Base-by-base conservation (phyloP, 305 asterid species). In the Fraxinus nigra region DNA sequence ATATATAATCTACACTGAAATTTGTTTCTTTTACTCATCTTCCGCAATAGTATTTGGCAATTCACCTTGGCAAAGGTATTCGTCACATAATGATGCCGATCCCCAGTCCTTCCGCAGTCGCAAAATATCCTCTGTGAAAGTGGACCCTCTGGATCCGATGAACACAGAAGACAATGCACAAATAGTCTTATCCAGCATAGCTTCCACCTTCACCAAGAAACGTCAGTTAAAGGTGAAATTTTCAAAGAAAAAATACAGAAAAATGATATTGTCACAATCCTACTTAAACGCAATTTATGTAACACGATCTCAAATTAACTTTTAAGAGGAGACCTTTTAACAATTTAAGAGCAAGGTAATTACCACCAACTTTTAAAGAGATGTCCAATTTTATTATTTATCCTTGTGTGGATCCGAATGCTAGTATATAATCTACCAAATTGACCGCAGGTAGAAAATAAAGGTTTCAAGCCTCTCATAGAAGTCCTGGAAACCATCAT, bases 151-250 rank as follows among this genome's bases (percentile, higher is more conserved):
- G 26, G 91, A 78, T 40, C 92, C 92, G 54, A 89, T 83, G 40
- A 89, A 89, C 30, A 85, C 91, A 14, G 82, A 73, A n/a, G 92
- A 86, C 81, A 89, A 82, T 40, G 92, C 90, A 76, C 91, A 89
- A 18, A 88, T 89, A 11, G 91, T 88, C 85, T 89, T 89, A 82
- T 89, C 92, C 84, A 89, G 83, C 92, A 89, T 89, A 32, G 92
- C 91, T 63, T 89, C 92, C 86, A 89, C 92, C 92, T 89, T 43
- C 70, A 83, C 28, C 8, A 74, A 81, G 51, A 38, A 24, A 67
- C 16, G 26, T 5, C 35, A 11, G n/a, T 67, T 67, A 18, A 65
- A 67, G 37, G 73, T 16, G 2, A 26, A 26, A 26, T 26, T 26
- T 13, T 8, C 6, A 8, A 24, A 61, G 3, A 63, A 3, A 63